A percentile compares a stretch with the other conserved stretches of the same genome.
phyloP scores from a whole-genome alignment of 192 early-diverging fungal species.

The Linnemannia elongata region DNA sequence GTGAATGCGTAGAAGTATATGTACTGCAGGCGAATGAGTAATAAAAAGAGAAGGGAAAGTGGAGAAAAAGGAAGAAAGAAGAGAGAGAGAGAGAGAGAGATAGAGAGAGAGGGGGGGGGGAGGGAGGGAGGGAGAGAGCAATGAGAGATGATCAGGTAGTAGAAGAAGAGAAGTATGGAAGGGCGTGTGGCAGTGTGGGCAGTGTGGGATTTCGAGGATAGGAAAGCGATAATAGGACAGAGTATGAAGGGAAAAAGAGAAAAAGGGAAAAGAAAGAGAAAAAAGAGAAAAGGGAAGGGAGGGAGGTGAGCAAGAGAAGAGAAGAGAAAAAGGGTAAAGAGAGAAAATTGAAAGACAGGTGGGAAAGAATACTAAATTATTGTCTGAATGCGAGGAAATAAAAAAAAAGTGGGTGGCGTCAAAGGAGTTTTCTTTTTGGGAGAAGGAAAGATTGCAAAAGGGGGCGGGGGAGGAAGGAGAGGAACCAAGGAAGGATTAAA shows the following conservation, averaged over 20 bases:
- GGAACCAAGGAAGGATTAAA: neutral
- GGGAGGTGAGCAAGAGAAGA: neutral
- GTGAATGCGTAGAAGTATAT: neutral
- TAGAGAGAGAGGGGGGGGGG: slow-evolving; percentile 7
- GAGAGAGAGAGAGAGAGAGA: slow-evolving; percentile 9
- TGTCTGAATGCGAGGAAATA: neutral
- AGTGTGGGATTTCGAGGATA: neutral
- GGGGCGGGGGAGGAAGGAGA: no score
- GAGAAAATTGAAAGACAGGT: neutral
- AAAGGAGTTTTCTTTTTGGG: neutral
- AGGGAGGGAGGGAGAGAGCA: slow-evolving; percentile 12
- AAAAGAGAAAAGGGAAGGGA: neutral
- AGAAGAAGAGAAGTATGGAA: neutral
- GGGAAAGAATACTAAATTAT: neutral
- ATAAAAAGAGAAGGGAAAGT: neutral
- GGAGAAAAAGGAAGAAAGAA: neutral
- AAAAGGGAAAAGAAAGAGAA: neutral
- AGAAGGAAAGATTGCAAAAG: no score
- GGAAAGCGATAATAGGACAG: neutral
- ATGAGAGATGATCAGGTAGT: slow-evolving; percentile 4
- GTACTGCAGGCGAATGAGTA: neutral
- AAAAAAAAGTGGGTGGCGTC: neutral
- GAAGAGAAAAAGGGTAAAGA: neutral
- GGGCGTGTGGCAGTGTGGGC: slow-evolving; percentile 3
- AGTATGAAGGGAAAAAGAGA: neutral